phyloP scores from a whole-genome alignment of 352 stramenopile species.

The Phytophthora sojae region DNA sequence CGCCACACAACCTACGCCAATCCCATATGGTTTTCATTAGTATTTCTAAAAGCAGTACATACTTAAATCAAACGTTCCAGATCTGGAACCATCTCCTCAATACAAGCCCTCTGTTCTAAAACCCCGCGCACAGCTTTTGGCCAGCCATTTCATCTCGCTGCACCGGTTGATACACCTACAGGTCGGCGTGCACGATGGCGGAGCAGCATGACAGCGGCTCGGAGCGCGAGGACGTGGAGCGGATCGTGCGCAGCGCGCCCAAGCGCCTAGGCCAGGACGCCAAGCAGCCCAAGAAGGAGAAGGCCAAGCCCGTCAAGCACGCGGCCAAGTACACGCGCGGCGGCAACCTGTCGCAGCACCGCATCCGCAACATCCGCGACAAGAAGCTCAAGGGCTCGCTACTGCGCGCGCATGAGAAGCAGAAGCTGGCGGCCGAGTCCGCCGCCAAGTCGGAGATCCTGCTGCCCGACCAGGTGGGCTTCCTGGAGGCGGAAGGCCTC shows the following conservation, averaged over 20 bases:
- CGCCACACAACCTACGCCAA: neutral
- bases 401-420: conserved; percentile 76
- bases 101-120: conserved; percentile 15
- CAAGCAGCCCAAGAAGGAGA: conserved; percentile 22
- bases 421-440: conserved; percentile 83
- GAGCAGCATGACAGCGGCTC: conserved; percentile 58
- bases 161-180: conserved; percentile 3
- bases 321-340: conserved; percentile 79
- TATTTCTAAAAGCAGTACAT: neutral
- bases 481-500: conserved; percentile 96
- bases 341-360: conserved; percentile 59
- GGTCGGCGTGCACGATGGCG: conserved; percentile 13
- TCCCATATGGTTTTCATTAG: neutral
- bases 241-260: conserved; percentile 60
- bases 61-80: neutral
- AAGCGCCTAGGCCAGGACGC: conserved; percentile 63
- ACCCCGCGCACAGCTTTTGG: neutral
- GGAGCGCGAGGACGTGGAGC: conserved; percentile 68
- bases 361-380: conserved; percentile 82
- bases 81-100: neutral
- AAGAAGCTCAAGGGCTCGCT: conserved; percentile 90
- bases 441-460: conserved; percentile 93
- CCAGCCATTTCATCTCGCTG: conserved; percentile 35
- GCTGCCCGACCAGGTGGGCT: conserved; percentile 83
- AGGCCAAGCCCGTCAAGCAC: conserved; percentile 53